Conservation (phyloP, 139 green algal species). For the Haematococcus sp. region DNA sequence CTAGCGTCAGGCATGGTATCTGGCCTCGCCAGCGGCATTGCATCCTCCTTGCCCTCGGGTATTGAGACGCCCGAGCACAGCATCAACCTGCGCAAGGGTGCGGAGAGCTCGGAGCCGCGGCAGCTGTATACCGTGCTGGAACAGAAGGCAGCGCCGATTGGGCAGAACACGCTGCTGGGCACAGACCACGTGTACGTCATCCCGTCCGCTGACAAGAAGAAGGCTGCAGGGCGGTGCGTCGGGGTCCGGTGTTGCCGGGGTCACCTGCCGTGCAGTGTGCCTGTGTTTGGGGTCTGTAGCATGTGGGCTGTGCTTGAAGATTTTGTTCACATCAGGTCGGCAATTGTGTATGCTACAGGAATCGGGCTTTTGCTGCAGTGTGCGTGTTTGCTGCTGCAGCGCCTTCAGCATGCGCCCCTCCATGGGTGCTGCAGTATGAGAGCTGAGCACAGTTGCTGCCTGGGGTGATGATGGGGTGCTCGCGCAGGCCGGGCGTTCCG, state of each 20-base stretch:
- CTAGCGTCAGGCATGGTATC: slow-evolving; percentile 48
- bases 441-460: too few relatives aligned
- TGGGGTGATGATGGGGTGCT: slow-evolving; percentile 22
- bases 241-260: too few relatives aligned
- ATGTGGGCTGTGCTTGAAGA: too few relatives aligned
- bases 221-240: slow-evolving; percentile 9
- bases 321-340: too few relatives aligned
- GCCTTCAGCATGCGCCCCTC: too few relatives aligned
- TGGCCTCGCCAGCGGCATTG: slow-evolving; percentile 68
- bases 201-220: slow-evolving; percentile 52
- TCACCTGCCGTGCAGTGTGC: too few relatives aligned
- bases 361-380: too few relatives aligned
- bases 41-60: slow-evolving; percentile 66
- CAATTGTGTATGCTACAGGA: too few relatives aligned
- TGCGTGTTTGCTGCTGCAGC: too few relatives aligned
- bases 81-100: slow-evolving; percentile 87
- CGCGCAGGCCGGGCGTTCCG: slow-evolving; percentile 20
- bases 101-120: slow-evolving; percentile 33
- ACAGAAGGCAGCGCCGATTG: slow-evolving; percentile 49
- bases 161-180: slow-evolving; percentile 63
- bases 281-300: too few relatives aligned
- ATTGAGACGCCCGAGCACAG: slow-evolving; percentile 83
- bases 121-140: slow-evolving; percentile 69
- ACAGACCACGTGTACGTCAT: slow-evolving; percentile 91
- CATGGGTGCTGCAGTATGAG: too few relatives aligned